Conservation (phyloP, 106 monocot genomes). For the Ottelia alismoides region DNA sequence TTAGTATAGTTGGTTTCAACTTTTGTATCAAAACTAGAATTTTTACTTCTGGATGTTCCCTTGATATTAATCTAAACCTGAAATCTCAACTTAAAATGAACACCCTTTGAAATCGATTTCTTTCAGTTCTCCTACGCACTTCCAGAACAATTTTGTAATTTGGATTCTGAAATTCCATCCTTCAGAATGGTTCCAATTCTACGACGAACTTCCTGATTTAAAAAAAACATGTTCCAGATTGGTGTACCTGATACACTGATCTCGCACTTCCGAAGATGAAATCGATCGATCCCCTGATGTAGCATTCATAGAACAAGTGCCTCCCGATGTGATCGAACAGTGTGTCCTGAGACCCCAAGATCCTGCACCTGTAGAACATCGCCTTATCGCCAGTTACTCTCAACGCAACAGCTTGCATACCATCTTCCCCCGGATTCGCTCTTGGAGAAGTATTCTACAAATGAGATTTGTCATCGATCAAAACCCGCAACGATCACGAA, state of each 20-base stretch:
- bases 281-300: slow-evolving; percentile 85
- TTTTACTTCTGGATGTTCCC: too few relatives aligned
- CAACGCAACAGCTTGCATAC: slow-evolving; percentile 86
- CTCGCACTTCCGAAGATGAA: slow-evolving; percentile 85
- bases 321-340: slow-evolving; percentile 78
- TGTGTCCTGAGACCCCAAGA: slow-evolving; percentile 77
- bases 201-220: too few relatives aligned
- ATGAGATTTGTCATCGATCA: not conserved
- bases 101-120: too few relatives aligned
- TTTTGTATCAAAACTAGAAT: too few relatives aligned
- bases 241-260: slow-evolving; percentile 66
- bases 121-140: too few relatives aligned
- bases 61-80: too few relatives aligned
- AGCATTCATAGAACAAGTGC: slow-evolving; percentile 58
- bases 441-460: slow-evolving; percentile 58
- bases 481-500: not conserved
- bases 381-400: slow-evolving; percentile 81
- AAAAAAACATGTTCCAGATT: too few relatives aligned
- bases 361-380: slow-evolving; percentile 45
- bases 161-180: too few relatives aligned
- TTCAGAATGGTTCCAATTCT: too few relatives aligned
- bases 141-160: too few relatives aligned
- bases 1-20: not conserved
- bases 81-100: too few relatives aligned
- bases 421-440: slow-evolving; percentile 47